A percentile compares a stretch with the other conserved stretches of the same genome.
phyloP scores from a whole-genome alignment of 352 stramenopile genomes.

The Pythium monospermum region DNA sequence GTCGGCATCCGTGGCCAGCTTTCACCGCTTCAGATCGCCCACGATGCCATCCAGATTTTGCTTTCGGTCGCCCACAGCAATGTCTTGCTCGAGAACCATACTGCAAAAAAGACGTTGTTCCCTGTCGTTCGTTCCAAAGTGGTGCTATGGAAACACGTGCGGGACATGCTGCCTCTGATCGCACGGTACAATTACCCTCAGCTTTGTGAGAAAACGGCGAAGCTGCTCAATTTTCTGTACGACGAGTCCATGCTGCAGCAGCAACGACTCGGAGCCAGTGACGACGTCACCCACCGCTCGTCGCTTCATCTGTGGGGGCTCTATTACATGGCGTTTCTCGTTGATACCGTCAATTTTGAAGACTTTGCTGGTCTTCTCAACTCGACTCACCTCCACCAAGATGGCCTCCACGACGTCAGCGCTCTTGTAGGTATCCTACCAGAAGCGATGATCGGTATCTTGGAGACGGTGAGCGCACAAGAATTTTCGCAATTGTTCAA shows the following conservation, averaged over 20 bases:
- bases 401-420: conserved; percentile 43
- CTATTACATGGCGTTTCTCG: conserved; percentile 73
- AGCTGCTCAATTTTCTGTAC: conserved; percentile 67
- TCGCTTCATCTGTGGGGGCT: conserved; percentile 61
- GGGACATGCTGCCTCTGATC: conserved; percentile 51
- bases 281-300: conserved; percentile 30
- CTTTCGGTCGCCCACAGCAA: conserved; percentile 64
- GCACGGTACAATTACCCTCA: conserved; percentile 36
- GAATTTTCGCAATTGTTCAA: conserved; percentile 89
- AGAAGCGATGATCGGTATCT: conserved; percentile 84
- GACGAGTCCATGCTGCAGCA: conserved; percentile 27
- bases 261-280: conserved; percentile 4
- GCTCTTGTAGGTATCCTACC: conserved; percentile 87
- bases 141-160: conserved; percentile 39
- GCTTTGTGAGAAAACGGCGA: conserved; percentile 48
- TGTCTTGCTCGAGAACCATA: conserved; percentile 28
- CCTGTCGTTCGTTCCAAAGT: conserved; percentile 50
- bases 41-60: conserved; percentile 66
- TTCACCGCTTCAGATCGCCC: conserved; percentile 46
- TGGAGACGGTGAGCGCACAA: conserved; percentile 73
- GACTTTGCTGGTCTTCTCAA: conserved; percentile 64
- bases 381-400: conserved; percentile 53
- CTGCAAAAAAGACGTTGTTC: conserved; percentile 31
- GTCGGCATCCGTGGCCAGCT: conserved; percentile 48
- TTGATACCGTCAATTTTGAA: conserved; percentile 40